These are phyloP conservation scores for Glonium stellatum DNA, from an alignment of 495 filamentous ascomycete genomes.

Conservation along the genomic window DNA sequence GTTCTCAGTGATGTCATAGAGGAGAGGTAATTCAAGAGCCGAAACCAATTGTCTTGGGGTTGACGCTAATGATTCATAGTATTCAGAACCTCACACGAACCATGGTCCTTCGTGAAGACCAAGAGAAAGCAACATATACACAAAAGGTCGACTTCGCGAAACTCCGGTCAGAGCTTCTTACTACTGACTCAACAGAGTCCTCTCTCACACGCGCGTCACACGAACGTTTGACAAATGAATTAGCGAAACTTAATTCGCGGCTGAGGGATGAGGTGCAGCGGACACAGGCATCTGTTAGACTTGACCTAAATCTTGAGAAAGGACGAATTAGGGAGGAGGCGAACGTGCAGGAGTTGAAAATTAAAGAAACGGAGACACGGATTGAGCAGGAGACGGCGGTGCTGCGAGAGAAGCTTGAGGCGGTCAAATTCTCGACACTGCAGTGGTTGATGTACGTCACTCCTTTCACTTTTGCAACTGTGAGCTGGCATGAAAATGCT, in stretches of 20 bases:
- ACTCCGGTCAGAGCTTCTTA: slow-evolving; percentile 86
- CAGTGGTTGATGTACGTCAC: slow-evolving; percentile 77
- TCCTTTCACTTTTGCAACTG: neutral
- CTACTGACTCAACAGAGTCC: slow-evolving; percentile 82
- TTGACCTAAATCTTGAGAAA: slow-evolving; percentile 96
- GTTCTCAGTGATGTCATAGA: slow-evolving; percentile 95
- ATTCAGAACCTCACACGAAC: slow-evolving; percentile 97
- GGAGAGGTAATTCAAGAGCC: slow-evolving; percentile 54
- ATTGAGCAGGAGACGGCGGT: slow-evolving; percentile 97
- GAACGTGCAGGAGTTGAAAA: slow-evolving; percentile 93
- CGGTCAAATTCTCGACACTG: slow-evolving; percentile 93
- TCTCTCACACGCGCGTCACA: slow-evolving; percentile 82
- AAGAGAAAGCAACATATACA: slow-evolving; percentile 82
- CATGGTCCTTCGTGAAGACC: slow-evolving; percentile 95
- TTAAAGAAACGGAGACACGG: slow-evolving; percentile 96
- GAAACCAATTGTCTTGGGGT: neutral
- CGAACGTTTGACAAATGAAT: slow-evolving; percentile 87
- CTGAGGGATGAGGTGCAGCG: slow-evolving; percentile 89
- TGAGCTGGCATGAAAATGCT: slow-evolving; percentile 8
- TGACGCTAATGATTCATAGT: slow-evolving; percentile 35
- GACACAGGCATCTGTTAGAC: slow-evolving; percentile 81
- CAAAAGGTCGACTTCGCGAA: slow-evolving; percentile 99
- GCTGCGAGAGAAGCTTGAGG: slow-evolving; percentile 83
- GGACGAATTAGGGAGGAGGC: slow-evolving; percentile 94
- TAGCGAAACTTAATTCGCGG: slow-evolving; percentile 81